phyloP scores from a whole-genome alignment of 352 stramenopile species.

The Phytopythium montanum region DNA sequence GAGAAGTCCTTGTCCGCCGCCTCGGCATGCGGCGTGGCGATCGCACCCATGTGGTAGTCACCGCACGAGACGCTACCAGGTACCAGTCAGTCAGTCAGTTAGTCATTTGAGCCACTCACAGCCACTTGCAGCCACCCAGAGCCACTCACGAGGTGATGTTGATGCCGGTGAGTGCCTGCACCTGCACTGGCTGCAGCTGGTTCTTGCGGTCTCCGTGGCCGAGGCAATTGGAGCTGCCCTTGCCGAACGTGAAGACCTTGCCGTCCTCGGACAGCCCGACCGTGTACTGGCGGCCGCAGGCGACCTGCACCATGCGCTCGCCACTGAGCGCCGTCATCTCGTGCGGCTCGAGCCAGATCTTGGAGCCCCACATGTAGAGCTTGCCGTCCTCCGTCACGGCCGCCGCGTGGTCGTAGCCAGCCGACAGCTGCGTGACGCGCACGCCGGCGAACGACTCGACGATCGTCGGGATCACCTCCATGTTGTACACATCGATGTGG shows the following conservation, averaged over 20 bases:
- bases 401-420: constrained; percentile 92
- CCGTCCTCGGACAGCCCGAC: constrained; percentile 67
- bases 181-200: constrained; percentile 82
- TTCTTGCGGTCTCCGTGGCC: constrained; percentile 88
- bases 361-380: constrained; percentile 85
- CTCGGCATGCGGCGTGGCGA: constrained; percentile 61
- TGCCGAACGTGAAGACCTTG: constrained; percentile 87
- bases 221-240: constrained; percentile 84
- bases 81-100: constrained; percentile 5
- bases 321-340: constrained; percentile 78
- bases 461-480: constrained; percentile 90
- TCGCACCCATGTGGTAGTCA: constrained; percentile 84
- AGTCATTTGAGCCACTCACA: neutral
- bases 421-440: constrained; percentile 85
- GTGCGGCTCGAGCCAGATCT: constrained; percentile 92
- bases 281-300: constrained; percentile 83
- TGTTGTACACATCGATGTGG: constrained; percentile 92
- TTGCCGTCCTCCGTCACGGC: constrained; percentile 73
- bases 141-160: constrained; percentile 59
- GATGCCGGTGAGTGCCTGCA: constrained; percentile 55
- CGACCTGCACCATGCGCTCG: constrained; percentile 76
- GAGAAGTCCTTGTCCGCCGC: constrained; percentile 84
- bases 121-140: constrained; percentile 1
- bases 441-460: constrained; percentile 70
- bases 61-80: constrained; percentile 71